Evolutionary conservation across 192 early-diverging fungal genomes (phyloP), one percentile per base, ranked within the genome.

Genomic region (Coemansia sp.): DNA sequence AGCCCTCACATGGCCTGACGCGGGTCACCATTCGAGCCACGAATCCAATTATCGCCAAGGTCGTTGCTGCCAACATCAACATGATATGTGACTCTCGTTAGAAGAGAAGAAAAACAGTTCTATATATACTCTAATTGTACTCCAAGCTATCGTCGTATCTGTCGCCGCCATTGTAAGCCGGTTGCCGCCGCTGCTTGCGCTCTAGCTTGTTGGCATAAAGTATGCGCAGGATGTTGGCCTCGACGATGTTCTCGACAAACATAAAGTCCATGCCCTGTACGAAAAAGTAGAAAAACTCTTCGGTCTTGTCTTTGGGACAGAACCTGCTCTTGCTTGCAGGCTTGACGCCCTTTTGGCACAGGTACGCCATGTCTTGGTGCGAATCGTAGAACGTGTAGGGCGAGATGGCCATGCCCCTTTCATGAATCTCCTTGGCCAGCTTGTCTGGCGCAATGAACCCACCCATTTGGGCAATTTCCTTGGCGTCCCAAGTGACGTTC

Each of bases 21-120:
- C 88, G 95, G 2, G 65, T 96, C 22, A 98, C 94, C 3, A 70
- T 96, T n/a, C 84, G 94, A 17, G 86, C 93, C 17, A 96, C 95
- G 0, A 95, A 88, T 67, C 88, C 92, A 27, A 65, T 63, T 6
- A 86, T 93, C 9, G 87, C 91, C n/a, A 77, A 81, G 39, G 67
- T 53, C 12, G 41, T 80, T 11, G 72, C 69, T 8, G 37, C 63
- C 12, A 72, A 72, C 36, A 60, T 78, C n/a, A 54, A 55, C 38
- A 70, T 70, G 71, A 61, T 82, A 22, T 78, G 71, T 41, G 75
- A 59, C 8, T 62, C 59, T 4, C 63, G 53, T 9, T 71, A 53
- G n/a, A n/a, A n/a, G n/a, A n/a, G n/a, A n/a, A n/a, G n/a, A n/a
- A n/a, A n/a, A n/a, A n/a, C n/a, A n/a, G n/a, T n/a, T n/a, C n/a